These are phyloP conservation scores for Prunus fruticosa DNA, from an alignment of 306 rosid species.

Conservation along the genomic window DNA sequence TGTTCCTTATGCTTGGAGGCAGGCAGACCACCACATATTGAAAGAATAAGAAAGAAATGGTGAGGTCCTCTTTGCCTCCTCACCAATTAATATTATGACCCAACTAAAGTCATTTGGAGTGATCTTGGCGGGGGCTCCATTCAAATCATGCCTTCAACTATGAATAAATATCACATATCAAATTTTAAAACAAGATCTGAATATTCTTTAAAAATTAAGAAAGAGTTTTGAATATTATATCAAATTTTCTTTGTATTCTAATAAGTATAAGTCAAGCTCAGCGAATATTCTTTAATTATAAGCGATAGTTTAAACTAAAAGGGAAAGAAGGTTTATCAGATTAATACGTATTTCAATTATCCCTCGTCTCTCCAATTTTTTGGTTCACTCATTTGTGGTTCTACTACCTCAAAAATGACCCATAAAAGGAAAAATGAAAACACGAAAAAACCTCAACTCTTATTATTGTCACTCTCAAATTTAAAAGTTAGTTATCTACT, in stretches of 20 bases:
- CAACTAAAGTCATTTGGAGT: conserved; percentile 27
- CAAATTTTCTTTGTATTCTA: background rate
- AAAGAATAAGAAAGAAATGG: conserved; percentile 5
- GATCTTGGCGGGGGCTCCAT: background rate
- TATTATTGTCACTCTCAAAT: background rate
- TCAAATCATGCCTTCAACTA: conserved; percentile 3
- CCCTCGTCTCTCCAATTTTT: no score
- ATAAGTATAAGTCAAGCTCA: background rate
- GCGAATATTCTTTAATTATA: no score
- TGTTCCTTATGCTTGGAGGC: conserved; percentile 2
- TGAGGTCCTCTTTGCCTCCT: conserved; percentile 16
- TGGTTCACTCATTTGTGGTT: no score
- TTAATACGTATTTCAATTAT: no score
- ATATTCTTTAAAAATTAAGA: no score
- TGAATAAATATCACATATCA: background rate
- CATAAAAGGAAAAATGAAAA: no score
- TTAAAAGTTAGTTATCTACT: background rate
- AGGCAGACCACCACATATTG: conserved; percentile 4
- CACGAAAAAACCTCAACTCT: no score
- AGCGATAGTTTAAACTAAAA: no score
- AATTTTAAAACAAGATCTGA: no score
- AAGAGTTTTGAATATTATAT: background rate
- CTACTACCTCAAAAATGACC: no score
- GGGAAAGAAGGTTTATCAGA: fast-evolving
- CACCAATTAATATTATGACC: conserved; percentile 18